A percentile compares a stretch with the other conserved stretches of the same genome.
These are phyloP conservation scores for Stevia rebaudiana DNA, from an alignment of 140 eudicot species.

Conservation along the genomic window DNA sequence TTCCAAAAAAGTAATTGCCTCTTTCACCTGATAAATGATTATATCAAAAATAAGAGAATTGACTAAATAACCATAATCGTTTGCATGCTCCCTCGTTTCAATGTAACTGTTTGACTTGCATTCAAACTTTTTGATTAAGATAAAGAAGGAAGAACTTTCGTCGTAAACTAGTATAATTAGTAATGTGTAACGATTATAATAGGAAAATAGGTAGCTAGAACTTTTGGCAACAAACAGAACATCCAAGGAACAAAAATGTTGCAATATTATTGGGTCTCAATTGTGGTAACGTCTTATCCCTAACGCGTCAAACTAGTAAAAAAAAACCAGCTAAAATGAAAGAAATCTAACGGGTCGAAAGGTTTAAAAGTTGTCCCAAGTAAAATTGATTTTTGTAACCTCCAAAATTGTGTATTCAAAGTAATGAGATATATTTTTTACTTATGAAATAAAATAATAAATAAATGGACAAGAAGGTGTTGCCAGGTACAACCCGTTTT, in stretches of 20 bases:
- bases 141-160: neutral
- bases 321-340: neutral
- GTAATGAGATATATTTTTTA: no score
- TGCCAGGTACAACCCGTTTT: neutral
- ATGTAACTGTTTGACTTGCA: no score
- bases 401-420: neutral
- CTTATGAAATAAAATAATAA: neutral
- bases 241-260: no score
- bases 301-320: neutral
- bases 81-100: neutral
- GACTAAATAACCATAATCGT: neutral
- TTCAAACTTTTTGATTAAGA: neutral
- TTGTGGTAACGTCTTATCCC: neutral
- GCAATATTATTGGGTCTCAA: neutral
- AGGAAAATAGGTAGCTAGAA: neutral
- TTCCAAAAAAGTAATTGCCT: slow-evolving; percentile 65
- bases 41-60: neutral
- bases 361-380: neutral
- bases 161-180: neutral
- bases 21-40: slow-evolving; percentile 61
- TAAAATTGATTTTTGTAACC: neutral
- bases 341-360: neutral
- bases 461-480: neutral
- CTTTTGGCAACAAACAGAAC: no score
- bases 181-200: neutral